Evolutionary conservation across 139 green algal species (phyloP).

Genomic region (Closterium sp.): DNA sequence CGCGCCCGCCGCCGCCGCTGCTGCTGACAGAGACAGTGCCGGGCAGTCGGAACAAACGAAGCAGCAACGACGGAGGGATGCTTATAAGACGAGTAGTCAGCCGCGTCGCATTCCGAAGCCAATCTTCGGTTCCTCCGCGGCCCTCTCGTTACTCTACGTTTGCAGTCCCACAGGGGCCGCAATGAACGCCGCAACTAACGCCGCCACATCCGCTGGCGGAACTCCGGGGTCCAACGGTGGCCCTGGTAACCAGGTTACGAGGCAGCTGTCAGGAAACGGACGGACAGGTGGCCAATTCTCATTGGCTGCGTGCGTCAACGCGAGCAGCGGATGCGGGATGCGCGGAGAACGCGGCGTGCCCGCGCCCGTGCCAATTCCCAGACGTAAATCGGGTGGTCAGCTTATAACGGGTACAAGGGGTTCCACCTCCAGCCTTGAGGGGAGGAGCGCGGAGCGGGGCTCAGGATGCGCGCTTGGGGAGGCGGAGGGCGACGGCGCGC

Average conservation of each 20-base stretch:
- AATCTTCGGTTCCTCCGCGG: background rate
- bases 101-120: background rate
- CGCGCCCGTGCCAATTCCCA: background rate
- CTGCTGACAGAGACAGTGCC: background rate
- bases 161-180: background rate
- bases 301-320: background rate
- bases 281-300: background rate
- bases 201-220: background rate
- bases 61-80: background rate
- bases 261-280: background rate
- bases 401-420: background rate
- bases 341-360: background rate
- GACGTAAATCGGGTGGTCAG: background rate
- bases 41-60: background rate
- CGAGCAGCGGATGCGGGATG: background rate
- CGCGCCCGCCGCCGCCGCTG: background rate
- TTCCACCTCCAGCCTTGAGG: background rate
- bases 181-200: background rate
- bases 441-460: background rate
- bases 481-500: background rate
- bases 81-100: background rate
- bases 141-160: background rate
- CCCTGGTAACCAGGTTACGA: background rate
- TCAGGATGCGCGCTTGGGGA: background rate
- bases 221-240: background rate